Base-by-base conservation (phyloP, 1,284 basidiomycete species). In the Boletus semigastroideus region DNA sequence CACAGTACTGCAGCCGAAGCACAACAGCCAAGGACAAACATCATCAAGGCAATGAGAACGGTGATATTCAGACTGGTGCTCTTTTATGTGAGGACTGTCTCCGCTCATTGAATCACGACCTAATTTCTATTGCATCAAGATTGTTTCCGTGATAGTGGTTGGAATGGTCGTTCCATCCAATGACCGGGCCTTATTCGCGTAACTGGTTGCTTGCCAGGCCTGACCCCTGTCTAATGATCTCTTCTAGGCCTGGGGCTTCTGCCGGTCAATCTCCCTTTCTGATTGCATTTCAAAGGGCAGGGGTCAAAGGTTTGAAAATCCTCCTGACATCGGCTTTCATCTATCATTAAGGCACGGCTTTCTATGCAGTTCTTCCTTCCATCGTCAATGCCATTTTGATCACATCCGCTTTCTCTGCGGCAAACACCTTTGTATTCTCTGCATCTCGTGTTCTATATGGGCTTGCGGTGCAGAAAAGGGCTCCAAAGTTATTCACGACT, bases 371-470 rank as follows among this genome's bases (percentile, higher is more conserved):
- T 11, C 76, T 90, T 19, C 86, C 87, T 3, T 80, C 81, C 54
- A 80, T 90, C 58, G 76, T 90, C 68, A 90, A 90, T 59, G 86
- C 80, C 11, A 75, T 73, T 42, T 74, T 86, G 64, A 84, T 86
- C 68, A 80, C 80, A 20, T 83, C 78, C 46, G 92, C 92, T 2
- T 92, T 93, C 78, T 92, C 88, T 8, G 89, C 93, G 5, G 87
- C 85, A 41, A 93, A 90, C 72, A 87, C 84, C 28, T 86, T 82
- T 74, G 66, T 94, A 39, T 96, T 90, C 76, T 84, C 86, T 52
- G 76, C 88, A 0, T 91, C 89, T 10, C 86, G 94, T 63, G 85
- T 91, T 25, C 74, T 94, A 25, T 94, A 93, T 65, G 92, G 90
- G 38, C 76, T 95, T 27, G 81, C 90, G 0, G 72, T 90, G 43